Percentiles rank a stretch among this genome's conserved stretches.
phyloP scores from a whole-genome alignment of 2,329 filamentous ascomycete species.

The Arthrobotrys megalospora region DNA sequence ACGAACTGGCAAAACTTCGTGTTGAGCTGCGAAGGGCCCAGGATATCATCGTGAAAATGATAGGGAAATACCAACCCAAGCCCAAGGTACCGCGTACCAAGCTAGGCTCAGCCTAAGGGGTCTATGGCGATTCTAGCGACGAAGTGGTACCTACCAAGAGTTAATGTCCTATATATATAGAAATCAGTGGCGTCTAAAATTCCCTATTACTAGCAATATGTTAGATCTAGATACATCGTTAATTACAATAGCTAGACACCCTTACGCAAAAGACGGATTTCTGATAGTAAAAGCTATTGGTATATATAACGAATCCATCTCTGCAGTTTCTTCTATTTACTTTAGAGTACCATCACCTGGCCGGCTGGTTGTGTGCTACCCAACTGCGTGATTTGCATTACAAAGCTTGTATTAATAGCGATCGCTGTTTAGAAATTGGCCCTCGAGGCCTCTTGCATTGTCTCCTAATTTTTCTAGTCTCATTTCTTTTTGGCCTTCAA shows the following conservation, averaged over 20 bases:
- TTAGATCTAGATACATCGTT: neutral
- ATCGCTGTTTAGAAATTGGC: conserved; percentile 2
- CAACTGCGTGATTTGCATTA: conserved; percentile 5
- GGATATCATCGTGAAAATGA: neutral
- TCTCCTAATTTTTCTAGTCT: neutral
- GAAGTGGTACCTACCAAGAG: conserved; percentile 5
- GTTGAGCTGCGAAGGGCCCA: neutral
- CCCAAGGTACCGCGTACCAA: conserved; percentile 19
- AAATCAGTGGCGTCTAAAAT: no score
- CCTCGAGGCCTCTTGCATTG: no score
- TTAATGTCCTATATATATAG: conserved; percentile 3
- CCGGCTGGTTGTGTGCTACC: neutral
- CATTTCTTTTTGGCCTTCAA: conserved; percentile 7
- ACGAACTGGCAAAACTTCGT: neutral
- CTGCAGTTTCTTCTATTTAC: conserved; percentile 10
- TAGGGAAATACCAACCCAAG: neutral
- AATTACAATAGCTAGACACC: conserved; percentile 11
- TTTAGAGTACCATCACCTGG: conserved; percentile 9
- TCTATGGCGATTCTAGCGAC: conserved; percentile 16
- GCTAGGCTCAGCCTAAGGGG: neutral
- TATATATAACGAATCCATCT: conserved; percentile 2
- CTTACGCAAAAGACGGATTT: neutral
- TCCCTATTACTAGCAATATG: neutral
- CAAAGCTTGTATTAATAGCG: neutral
- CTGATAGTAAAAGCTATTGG: conserved; percentile 11